Evolutionary conservation across 495 filamentous ascomycete genomes (phyloP).

Genomic region (Umbilicaria muhlenbergii): DNA sequence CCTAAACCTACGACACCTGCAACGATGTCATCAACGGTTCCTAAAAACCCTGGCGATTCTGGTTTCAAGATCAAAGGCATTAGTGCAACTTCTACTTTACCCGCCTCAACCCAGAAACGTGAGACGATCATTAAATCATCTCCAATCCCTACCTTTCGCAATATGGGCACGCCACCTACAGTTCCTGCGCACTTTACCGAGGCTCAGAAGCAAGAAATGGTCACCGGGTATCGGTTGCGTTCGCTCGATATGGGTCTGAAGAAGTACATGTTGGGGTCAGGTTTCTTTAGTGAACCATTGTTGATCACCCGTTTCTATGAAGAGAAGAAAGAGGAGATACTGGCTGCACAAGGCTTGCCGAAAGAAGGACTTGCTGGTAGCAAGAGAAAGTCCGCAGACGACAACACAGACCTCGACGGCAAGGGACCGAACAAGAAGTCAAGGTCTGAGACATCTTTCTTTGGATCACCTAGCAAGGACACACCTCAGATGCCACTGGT

Average conservation of each 20-base stretch:
- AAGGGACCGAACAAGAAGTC: background rate
- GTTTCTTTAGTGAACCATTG: constrained; percentile 3
- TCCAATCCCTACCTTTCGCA: background rate
- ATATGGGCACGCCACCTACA: constrained; percentile 4
- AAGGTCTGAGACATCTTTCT: background rate
- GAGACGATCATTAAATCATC: background rate
- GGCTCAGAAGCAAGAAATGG: constrained; percentile 6
- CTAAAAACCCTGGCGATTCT: no score
- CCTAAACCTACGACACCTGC: no score
- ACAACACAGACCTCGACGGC: background rate
- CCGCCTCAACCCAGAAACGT: background rate
- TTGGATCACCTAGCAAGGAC: background rate
- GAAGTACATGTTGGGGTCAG: constrained; percentile 1
- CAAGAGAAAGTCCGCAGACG: constrained; percentile 4
- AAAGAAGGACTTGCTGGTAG: background rate
- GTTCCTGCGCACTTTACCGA: constrained; percentile 8
- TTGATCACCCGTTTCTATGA: constrained; percentile 6
- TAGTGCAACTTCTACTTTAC: background rate
- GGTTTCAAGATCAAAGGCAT: no score
- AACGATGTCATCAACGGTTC: no score
- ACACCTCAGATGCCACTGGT: background rate
- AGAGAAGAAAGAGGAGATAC: constrained; percentile 5
- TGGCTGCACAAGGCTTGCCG: constrained; percentile 1
- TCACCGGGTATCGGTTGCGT: constrained; percentile 11
- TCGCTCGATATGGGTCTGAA: constrained; percentile 12